Base-by-base conservation (phyloP, 352 stramenopile genomes). In the Aphanomyces stellatus region DNA sequence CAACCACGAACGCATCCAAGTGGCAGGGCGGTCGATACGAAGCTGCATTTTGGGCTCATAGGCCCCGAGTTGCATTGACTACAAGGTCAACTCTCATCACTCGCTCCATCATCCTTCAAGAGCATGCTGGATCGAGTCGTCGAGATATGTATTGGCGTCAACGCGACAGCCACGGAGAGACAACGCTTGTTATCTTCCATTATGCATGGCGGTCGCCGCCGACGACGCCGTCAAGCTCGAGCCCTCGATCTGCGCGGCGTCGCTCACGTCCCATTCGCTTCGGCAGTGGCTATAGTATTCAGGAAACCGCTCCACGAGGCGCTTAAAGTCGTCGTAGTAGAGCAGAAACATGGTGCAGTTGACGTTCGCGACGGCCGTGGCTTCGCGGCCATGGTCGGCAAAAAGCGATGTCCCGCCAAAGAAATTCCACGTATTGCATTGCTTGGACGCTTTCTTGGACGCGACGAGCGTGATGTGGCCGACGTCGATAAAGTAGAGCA, bases 401-500 rank as follows among this genome's bases (percentile, higher is more conserved):
- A 64, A 64, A 10, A 64, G 55, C 25, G 55, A 6, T 11, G n/a
- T n/a, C 3, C 55, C 55, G 15, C 55, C 55, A 51, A 64, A 64
- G 55, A 64, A 46, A 25, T 30, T 40, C 11, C 51, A 46, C n/a
- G 2, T 2, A 46, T 46, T 46, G 37, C 37, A 46, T 46, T 11
- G 13, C 51, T 22, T 59, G 51, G 25, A 59, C 27, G 51, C 31
- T n/a, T 64, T 64, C 55, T 43, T 64, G 33, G 34, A 13, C 7
- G 55, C 30, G 8, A 51, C 31, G 6, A 64, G 33, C n/a, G 33
- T 64, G 33, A n/a, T 22, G 28, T 46, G 17, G 55, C 55, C 55
- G 37, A 64, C 35, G n/a, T 64, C 31, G 24, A 64, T 51, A n/a
- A 64, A 64, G 34, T 51, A 64, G 10, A 64, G 55, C 10, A 46